A percentile compares a stretch with the other conserved stretches of the same genome.
These are phyloP conservation scores for Leccinum subrobustum DNA, from an alignment of 1,284 basidiomycete species.

Conservation along the genomic window DNA sequence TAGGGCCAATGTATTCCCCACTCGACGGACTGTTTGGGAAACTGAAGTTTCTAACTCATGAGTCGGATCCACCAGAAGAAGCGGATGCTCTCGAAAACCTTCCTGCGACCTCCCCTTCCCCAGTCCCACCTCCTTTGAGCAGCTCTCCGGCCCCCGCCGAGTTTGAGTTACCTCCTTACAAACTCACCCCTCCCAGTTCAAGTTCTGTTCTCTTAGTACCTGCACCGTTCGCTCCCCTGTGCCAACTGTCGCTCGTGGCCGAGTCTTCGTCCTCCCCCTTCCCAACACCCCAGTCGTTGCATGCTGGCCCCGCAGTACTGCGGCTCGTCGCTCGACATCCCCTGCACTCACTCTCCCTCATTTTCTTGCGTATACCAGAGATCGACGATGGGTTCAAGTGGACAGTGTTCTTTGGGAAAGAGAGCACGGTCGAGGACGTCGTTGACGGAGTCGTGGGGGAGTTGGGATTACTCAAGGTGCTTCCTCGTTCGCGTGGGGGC, in stretches of 20 bases:
- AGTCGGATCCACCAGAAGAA: slow-evolving; percentile 22
- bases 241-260: slow-evolving; percentile 36
- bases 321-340: slow-evolving; percentile 73
- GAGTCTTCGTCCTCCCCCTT: slow-evolving; percentile 62
- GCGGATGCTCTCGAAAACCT: neutral
- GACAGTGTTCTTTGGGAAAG: slow-evolving; percentile 60
- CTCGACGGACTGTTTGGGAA: slow-evolving; percentile 19
- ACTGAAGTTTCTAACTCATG: slow-evolving; percentile 15
- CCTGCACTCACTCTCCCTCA: slow-evolving; percentile 50
- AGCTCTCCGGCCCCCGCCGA: slow-evolving; percentile 26
- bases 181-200: neutral
- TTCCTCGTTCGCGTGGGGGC: slow-evolving; percentile 61
- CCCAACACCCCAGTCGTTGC: slow-evolving; percentile 67
- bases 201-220: neutral
- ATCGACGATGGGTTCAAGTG: slow-evolving; percentile 72
- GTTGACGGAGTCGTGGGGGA: slow-evolving; percentile 57
- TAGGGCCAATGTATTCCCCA: neutral
- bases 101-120: slow-evolving; percentile 3
- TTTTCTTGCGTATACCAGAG: slow-evolving; percentile 74
- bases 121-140: slow-evolving; percentile 27
- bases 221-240: neutral
- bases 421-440: slow-evolving; percentile 51
- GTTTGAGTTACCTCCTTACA: neutral
- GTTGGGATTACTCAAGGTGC: slow-evolving; percentile 64
- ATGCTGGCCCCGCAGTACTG: slow-evolving; percentile 51